Evolutionary conservation across 306 rosid species (phyloP).

Genomic region (apple (Malus domestica)): ASM211411v1 NC_041797.1:4686501-4687000

Average conservation of each 20-base stretch:
- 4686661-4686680: too few species aligned
- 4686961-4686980: not conserved
- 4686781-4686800: not conserved
- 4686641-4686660: not conserved
- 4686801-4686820: not conserved
- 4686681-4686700: not conserved
- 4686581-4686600: too few species aligned
- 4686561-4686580: not conserved
- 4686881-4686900: not conserved
- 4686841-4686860: not conserved
- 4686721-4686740: too few species aligned
- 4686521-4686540: too few species aligned
- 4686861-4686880: not conserved
- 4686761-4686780: constrained; percentile 13
- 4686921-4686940: not conserved
- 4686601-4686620: too few species aligned
- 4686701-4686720: too few species aligned
- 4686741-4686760: not conserved
- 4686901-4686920: not conserved
- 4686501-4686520: too few species aligned
- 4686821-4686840: constrained; percentile 8
- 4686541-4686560: not conserved
- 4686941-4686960: not conserved
- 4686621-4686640: too few species aligned
- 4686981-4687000: constrained; percentile 5